Base-by-base conservation (phyloP, 2,329 filamentous ascomycete genomes). In the Dryadomyces quercivorus region DNA sequence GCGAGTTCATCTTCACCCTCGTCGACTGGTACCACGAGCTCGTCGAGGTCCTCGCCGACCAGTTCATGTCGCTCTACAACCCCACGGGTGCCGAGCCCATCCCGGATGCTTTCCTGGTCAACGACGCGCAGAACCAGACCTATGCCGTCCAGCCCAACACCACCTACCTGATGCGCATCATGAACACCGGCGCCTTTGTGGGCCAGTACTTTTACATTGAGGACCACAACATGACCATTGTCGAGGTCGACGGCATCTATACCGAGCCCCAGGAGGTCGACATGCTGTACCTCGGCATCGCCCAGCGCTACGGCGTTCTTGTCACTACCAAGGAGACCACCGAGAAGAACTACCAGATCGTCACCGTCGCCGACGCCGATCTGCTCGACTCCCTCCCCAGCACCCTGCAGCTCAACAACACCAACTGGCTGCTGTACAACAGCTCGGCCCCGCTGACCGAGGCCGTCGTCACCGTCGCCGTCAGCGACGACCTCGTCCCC, bases 201-300 rank as follows among this genome's bases (percentile, higher is more conserved):
- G 77, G 75, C 3, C 80, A 84, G 61, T 83, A 84, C 59, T 63
- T 85, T 49, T 85, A 81, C 80, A 78, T 85, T 53, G 81, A 85
- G 63, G 79, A 75, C 18, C 81, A 84, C 61, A 83, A 77, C 36
- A 80, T 89, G 69, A 77, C 73, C 31, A 81, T 89, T 54, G 76
- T 89, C 38, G 85, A 88, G 65, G 79, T 88, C 1, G 86, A 89
- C 63, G 86, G 85, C 7, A 74, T 88, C 12, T 88, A 85, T 60
- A 81, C 77, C 0, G 74, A 86, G 56, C 73, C 75, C 0, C 69
- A 75, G 0, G 76, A 79, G 57, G 78, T 83, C 0, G 72, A 78
- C 22, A 78, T 78, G 72, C 73, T 89, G 13, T 88, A 88, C 59
- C 62, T 90, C 9, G 71, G 80, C 13, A 77, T 82, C 12, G 86